Evolutionary conservation across 495 filamentous ascomycete species (phyloP).

Genomic region (Penicillium coffeae): DNA sequence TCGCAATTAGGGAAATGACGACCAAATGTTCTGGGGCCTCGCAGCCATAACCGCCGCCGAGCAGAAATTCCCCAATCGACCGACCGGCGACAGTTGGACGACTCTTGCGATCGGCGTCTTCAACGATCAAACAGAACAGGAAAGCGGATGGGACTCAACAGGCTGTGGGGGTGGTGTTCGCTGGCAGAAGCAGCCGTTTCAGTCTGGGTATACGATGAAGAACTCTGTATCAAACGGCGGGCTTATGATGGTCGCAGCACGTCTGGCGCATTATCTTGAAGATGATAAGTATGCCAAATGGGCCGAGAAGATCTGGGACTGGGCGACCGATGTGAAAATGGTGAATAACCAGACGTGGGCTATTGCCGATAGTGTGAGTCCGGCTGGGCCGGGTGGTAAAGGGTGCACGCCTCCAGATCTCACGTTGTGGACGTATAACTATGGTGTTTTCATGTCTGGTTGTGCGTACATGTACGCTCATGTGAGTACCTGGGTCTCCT

Average conservation of each 20-base stretch:
- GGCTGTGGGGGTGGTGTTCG: constrained; percentile 73
- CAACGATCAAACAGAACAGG: constrained; percentile 60
- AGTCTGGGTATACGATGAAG: constrained; percentile 77
- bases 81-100: constrained; percentile 56
- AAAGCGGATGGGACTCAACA: constrained; percentile 64
- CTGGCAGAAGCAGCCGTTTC: constrained; percentile 84
- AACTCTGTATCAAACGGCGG: constrained; percentile 76
- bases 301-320: constrained; percentile 69
- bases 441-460: constrained; percentile 69
- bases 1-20: constrained; percentile 61
- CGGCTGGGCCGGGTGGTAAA: too few relatives aligned
- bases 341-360: constrained; percentile 46
- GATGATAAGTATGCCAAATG: constrained; percentile 74
- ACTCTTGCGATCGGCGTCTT: constrained; percentile 57
- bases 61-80: constrained; percentile 63
- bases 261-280: constrained; percentile 68
- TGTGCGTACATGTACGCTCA: constrained; percentile 76
- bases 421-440: constrained; percentile 74
- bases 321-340: constrained; percentile 58
- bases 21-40: constrained; percentile 80
- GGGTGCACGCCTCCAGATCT: constrained; percentile 58
- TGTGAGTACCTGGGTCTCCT: constrained; percentile 53
- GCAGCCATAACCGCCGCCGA: constrained; percentile 71
- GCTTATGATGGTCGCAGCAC: constrained; percentile 78
- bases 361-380: constrained; percentile 65